These are phyloP conservation scores for Phytophthora pluvialis DNA, from an alignment of 352 stramenopile genomes.

Conservation along the genomic window DNA sequence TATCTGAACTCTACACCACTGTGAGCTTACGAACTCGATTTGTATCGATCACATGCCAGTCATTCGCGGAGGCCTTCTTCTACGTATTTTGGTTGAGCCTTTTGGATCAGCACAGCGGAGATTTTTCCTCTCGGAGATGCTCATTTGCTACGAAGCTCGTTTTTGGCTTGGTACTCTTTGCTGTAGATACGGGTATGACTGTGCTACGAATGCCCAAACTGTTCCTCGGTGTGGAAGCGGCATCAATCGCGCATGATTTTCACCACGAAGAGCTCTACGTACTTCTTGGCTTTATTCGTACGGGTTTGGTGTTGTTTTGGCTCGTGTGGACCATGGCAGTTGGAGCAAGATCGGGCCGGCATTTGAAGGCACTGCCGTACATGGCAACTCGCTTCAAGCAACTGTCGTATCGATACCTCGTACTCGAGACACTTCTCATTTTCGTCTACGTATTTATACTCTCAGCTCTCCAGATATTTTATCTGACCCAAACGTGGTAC, in stretches of 20 bases:
- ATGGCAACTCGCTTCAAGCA: conserved; percentile 89
- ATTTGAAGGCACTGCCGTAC: conserved; percentile 80
- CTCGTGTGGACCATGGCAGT: conserved; percentile 74
- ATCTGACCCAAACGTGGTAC: conserved; percentile 69
- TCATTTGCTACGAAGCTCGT: conserved; percentile 37
- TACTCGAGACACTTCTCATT: conserved; percentile 79
- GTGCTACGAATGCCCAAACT: conserved; percentile 69
- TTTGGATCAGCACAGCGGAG: conserved; percentile 72
- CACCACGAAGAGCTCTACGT: conserved; percentile 63
- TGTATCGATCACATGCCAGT: conserved; percentile 69
- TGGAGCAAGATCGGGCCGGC: conserved; percentile 54
- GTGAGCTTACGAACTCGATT: conserved; percentile 71
- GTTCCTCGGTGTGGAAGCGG: conserved; percentile 31
- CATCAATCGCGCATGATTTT: conserved; percentile 17
- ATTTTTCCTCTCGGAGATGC: conserved; percentile 36
- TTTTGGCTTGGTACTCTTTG: conserved; percentile 49
- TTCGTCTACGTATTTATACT: conserved; percentile 76
- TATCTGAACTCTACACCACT: conserved; percentile 61
- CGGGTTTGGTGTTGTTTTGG: conserved; percentile 71
- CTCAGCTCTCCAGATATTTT: conserved; percentile 71
- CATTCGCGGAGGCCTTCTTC: conserved; percentile 76
- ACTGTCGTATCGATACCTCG: conserved; percentile 87
- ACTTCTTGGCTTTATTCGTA: conserved; percentile 68
- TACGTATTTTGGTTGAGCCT: conserved; percentile 86
- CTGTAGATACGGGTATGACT: conserved; percentile 64